Evolutionary conservation across 106 monocot species (phyloP), one percentile per base, ranked within the genome.

Genomic region (Apostasia ramifera): DNA sequence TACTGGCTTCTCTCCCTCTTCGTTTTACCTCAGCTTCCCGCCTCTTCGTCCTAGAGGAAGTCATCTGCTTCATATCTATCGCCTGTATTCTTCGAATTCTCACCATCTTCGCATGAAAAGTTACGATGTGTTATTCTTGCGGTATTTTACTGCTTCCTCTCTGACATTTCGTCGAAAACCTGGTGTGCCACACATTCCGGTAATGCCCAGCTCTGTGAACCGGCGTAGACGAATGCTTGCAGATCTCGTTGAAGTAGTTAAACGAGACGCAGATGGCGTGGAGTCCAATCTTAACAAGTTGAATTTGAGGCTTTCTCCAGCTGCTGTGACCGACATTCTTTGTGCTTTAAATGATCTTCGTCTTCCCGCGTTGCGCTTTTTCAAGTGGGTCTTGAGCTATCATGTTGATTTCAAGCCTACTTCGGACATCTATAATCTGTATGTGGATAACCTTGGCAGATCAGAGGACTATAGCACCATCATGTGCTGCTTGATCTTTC

Each of bases 381-480:
- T 84, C 68, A 61, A 69, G 26, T 93, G 93, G 93, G 77, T 78
- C 3, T 44, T 78, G 70, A 75, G 46, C 9, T 67, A 40, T 53
- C 52, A 74, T 55, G 67, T 67, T 5, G 52, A 62, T 40, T 82
- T 78, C 55, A 44, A 48, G 5, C 77, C 86, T 11, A 74, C 57
- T 71, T 50, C 83, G 0, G 72, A 73, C 44, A 70, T 78, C 26
- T 82, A 76, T 58, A 89, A 89, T 55, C 78, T 74, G 68, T n/a
- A 89, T 55, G 65, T 93, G 2, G 70, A 86, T 57, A 93, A 93
- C 61, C 79, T 86, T 2, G 89, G 86, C 13, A 64, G 73, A 37
- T 53, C 74, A 9, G 71, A 61, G 38, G 86, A 89, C 55, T 89
- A 75, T 45, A 63, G 26, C 1, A 76, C 68, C 4, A 89, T 89